phyloP scores from a whole-genome alignment of 495 filamentous ascomycete genomes.

The Trichoderma virens region DNA sequence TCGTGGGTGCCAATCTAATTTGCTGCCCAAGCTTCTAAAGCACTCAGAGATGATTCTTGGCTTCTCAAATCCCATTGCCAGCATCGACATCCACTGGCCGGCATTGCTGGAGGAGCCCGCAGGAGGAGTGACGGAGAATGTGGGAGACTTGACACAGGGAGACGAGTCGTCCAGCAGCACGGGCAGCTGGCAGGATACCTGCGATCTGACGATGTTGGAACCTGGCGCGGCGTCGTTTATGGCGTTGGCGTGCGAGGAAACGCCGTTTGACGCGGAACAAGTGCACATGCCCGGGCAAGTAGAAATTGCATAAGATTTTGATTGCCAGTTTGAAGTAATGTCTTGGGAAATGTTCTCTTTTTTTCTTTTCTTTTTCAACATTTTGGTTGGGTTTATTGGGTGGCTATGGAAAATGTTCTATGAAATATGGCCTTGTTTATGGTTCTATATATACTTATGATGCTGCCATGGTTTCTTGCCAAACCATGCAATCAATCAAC shows the following conservation, averaged over 20 bases:
- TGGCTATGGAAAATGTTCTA: background rate
- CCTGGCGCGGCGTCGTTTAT: background rate
- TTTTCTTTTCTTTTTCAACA: background rate
- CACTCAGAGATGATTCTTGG: background rate
- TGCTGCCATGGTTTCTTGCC: background rate
- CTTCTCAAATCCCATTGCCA: background rate
- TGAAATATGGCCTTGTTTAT: background rate
- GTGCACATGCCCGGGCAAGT: background rate
- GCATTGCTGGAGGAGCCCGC: background rate
- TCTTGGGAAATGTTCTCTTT: background rate
- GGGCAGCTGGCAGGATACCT: background rate
- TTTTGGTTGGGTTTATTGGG: background rate
- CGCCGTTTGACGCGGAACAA: background rate
- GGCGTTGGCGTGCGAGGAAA: background rate
- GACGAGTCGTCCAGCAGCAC: slow-evolving; percentile 3
- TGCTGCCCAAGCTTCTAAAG: background rate
- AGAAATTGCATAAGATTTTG: background rate
- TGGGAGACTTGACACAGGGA: background rate
- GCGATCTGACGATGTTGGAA: slow-evolving; percentile 1
- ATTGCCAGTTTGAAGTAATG: background rate
- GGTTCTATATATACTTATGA: background rate
- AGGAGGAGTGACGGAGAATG: background rate
- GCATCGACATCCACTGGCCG: slow-evolving; percentile 4
- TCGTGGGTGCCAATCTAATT: background rate
- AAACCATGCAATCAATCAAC: background rate